phyloP scores from a whole-genome alignment of 2,329 filamentous ascomycete species.

The Phyllosticta capitalensis region DNA sequence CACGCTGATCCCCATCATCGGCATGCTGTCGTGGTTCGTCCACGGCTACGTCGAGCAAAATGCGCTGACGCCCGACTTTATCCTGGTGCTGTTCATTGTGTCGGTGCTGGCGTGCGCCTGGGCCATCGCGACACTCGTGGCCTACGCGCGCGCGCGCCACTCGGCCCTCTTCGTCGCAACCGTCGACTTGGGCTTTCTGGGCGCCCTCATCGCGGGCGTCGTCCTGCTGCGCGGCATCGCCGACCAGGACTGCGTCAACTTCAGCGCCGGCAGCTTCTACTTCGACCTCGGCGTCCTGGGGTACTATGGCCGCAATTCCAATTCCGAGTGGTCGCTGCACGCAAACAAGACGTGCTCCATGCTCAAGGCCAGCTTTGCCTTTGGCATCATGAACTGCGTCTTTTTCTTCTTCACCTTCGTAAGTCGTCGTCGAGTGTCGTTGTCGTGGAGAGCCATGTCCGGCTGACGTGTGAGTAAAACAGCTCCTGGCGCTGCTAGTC shows the following conservation, averaged over 20 bases:
- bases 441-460: not conserved
- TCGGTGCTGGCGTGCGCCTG: constrained; percentile 52
- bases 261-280: constrained; percentile 44
- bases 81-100: constrained; percentile 57
- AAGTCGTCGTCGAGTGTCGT: constrained; percentile 19
- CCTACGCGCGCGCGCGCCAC: constrained; percentile 49
- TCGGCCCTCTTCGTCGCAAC: constrained; percentile 52
- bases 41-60: constrained; percentile 48
- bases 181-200: constrained; percentile 52
- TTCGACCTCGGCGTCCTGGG: constrained; percentile 54
- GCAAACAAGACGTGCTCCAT: constrained; percentile 75
- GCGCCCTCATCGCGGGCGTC: constrained; percentile 53
- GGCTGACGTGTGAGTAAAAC: constrained; percentile 16
- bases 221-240: constrained; percentile 49
- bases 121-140: constrained; percentile 51
- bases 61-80: constrained; percentile 49
- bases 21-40: constrained; percentile 57
- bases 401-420: constrained; percentile 72
- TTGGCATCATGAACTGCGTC: constrained; percentile 79
- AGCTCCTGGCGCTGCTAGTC: constrained; percentile 53
- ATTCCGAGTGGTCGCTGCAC: constrained; percentile 41
- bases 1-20: constrained; percentile 53
- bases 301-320: constrained; percentile 37
- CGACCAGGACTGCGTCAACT: constrained; percentile 56
- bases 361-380: constrained; percentile 83